A percentile compares a stretch with the other conserved stretches of the same genome.
Evolutionary conservation across 208 protist species (phyloP).

Genomic region (Herpetomonas samuelpessoai): DNA sequence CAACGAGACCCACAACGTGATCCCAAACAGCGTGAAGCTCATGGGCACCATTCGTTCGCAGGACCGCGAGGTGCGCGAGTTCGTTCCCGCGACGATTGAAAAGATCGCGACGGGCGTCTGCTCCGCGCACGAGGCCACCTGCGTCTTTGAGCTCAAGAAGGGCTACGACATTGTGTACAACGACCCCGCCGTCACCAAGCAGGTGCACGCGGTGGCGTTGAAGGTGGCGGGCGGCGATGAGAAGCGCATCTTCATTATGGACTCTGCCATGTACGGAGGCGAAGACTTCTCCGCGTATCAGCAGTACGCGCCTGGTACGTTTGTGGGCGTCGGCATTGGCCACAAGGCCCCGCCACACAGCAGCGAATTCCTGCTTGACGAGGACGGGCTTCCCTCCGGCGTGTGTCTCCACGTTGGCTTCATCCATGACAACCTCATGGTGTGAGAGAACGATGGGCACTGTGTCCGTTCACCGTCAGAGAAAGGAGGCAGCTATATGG

Average conservation of each 20-base stretch:
- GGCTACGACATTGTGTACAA: conserved; percentile 71
- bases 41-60: conserved; percentile 48
- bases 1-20: conserved; percentile 63
- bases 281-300: conserved; percentile 63
- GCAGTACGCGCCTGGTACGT: conserved; percentile 33
- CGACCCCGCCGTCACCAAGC: conserved; percentile 38
- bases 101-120: conserved; percentile 37
- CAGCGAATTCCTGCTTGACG: conserved; percentile 44
- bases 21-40: conserved; percentile 54
- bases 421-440: conserved; percentile 38
- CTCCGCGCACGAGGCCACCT: conserved; percentile 37
- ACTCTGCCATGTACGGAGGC: conserved; percentile 23
- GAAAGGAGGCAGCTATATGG: too few species aligned
- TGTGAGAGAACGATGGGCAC: conserved; percentile 7
- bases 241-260: conserved; percentile 25
- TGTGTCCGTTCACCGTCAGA: too few species aligned
- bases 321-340: conserved; percentile 32
- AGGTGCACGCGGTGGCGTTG: conserved; percentile 26
- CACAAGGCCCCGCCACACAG: conserved; percentile 37
- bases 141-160: conserved; percentile 27
- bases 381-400: conserved; percentile 37
- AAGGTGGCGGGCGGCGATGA: conserved; percentile 22
- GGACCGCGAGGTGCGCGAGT: conserved; percentile 32
- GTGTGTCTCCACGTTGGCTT: conserved; percentile 45
- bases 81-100: conserved; percentile 38